A percentile compares a stretch with the other conserved stretches of the same genome.
These are phyloP conservation scores for Annulohypoxylon bovei DNA, from an alignment of 495 filamentous ascomycete species.

Conservation along the genomic window DNA sequence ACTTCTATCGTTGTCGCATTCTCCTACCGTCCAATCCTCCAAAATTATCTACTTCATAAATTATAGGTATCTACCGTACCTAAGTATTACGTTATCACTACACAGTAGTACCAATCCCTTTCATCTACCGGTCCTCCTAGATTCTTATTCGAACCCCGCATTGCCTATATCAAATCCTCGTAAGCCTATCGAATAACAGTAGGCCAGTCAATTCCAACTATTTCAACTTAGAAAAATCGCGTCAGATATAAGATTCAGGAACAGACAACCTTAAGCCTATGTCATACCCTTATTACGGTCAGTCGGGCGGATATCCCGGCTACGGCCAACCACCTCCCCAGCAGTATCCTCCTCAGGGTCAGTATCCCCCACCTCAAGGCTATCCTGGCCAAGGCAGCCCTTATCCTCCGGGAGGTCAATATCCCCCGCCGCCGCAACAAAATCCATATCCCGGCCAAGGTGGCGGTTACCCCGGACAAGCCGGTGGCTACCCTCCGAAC, in stretches of 20 bases:
- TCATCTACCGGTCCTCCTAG: not conserved
- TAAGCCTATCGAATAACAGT: not conserved
- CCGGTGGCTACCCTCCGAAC: conserved; percentile 34
- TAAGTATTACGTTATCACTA: not conserved
- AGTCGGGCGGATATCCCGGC: conserved; percentile 11
- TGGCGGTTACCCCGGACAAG: conserved; percentile 36
- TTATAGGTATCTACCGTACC: not conserved
- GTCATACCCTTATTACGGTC: conserved; percentile 36
- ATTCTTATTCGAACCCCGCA: not conserved
- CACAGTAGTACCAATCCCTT: not conserved
- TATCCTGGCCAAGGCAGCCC: conserved; percentile 29
- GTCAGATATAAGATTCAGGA: not conserved
- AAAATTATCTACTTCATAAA: not conserved
- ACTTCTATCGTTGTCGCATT: not conserved
- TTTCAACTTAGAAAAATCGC: not conserved
- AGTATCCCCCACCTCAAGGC: conserved; percentile 13
- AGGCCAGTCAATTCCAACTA: not conserved
- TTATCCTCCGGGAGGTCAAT: conserved; percentile 48
- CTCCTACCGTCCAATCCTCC: no score
- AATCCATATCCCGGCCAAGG: conserved; percentile 29
- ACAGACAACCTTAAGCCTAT: conserved; percentile 22
- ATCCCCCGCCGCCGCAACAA: conserved; percentile 32
- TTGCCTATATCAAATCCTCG: not conserved
- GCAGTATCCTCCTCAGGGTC: not conserved
- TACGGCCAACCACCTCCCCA: not conserved